Conservation (phyloP, 164 flowering plant species). For the Aristolochia fimbriata region DNA sequence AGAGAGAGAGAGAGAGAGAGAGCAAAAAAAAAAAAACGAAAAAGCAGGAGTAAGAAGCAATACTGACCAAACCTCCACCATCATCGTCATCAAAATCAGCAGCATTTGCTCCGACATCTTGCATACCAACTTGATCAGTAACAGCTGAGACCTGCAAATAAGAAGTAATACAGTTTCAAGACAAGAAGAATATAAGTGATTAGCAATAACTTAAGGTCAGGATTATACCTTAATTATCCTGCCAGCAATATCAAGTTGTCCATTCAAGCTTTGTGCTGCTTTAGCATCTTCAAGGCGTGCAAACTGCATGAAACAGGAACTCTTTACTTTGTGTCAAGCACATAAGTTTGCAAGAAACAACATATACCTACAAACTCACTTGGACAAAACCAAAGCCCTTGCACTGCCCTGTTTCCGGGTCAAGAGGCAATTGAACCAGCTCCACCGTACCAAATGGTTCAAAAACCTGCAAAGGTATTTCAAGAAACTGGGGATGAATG, state of each 20-base stretch:
- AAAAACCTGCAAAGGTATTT: conserved; percentile 44
- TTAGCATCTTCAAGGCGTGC: conserved; percentile 82
- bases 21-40: no score
- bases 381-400: conserved; percentile 97
- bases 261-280: conserved; percentile 87
- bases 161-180: not conserved
- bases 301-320: conserved; percentile 37
- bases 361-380: conserved; percentile 28
- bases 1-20: no score
- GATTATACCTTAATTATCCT: conserved; percentile 54
- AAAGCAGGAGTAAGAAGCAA: not conserved
- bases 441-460: conserved; percentile 97
- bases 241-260: conserved; percentile 90
- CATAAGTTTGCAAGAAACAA: not conserved
- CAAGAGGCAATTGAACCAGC: conserved; percentile 89
- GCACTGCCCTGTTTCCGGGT: conserved; percentile 91
- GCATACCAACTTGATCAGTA: conserved; percentile 74
- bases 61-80: conserved; percentile 92
- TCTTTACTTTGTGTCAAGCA: not conserved
- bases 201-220: not conserved
- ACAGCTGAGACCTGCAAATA: conserved; percentile 72
- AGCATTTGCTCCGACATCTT: conserved; percentile 47
- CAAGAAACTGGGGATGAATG: not conserved
- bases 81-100: conserved; percentile 96
- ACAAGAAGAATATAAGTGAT: not conserved